Evolutionary conservation across 495 filamentous ascomycete species (phyloP), one percentile per base, ranked within the genome.

Genomic region (Hamigera avellanea): DNA sequence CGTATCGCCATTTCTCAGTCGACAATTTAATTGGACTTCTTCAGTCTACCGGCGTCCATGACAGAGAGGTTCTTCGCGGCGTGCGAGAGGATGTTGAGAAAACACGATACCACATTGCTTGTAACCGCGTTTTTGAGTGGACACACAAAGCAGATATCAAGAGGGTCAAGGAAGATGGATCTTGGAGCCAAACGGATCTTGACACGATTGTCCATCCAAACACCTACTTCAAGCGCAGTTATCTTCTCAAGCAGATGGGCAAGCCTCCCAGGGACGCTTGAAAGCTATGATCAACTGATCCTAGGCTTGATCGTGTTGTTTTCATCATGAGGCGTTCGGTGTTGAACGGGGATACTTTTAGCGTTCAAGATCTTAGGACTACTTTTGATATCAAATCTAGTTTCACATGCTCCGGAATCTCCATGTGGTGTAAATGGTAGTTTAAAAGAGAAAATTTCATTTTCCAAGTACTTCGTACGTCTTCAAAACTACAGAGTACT

Each of bases 121-220:
- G 93, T 60, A 99, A 95, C 59, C 67, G 86, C 10, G 91, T 99
- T 7, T 99, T 96, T 56, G 93, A 99, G 46, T 76, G 76, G 47
- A 57, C 76, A 13, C 88, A 96, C 59, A 85, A 81, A 57, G 67
- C 60, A n/a, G 85, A 95, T 53, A 75, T 99, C 39, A 86, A 84
- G 61, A 78, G 76, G 50, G 89, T 86, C 36, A 91, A 85, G 61
- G 89, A 96, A 23, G 71, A 77, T 25, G 76, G 77, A 6, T 64
- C 76, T 21, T 87, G 85, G 84, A 73, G 73, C 19, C 69, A 78
- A n/a, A 68, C 73, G 4, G 81, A 93, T 50, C 67, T 93, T 23
- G 91, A 95, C 61, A 96, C 87, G 1, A 95, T 99, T 46, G 80
- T 93, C 14, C 93, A 99, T 56, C 93, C 93, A 8, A 99, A 99